Base-by-base conservation (phyloP, 371 early-diverging fungal genomes). In the Circinella umbellata region DNA sequence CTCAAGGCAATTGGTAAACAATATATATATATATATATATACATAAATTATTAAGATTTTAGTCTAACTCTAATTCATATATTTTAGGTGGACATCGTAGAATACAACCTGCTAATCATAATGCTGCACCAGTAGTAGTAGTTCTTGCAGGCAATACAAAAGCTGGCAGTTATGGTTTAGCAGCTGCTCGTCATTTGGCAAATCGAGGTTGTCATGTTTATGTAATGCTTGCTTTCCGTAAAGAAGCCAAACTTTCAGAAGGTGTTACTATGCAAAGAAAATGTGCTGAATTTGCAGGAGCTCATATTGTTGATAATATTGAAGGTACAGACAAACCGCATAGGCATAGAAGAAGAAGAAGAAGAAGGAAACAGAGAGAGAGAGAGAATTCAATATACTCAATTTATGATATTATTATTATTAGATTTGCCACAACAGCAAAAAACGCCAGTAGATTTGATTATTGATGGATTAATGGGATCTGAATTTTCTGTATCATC, bases 391-490 rank as follows among this genome's bases (percentile, higher is more conserved):
- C 3, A 42, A 42, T 6, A 42, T 42, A 42, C 6, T 11, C 11
- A 6, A 42, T 42, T 6, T 9, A 9, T 42, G 42, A 42, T 9
- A 42, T 42, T 9, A 6, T 46, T 15, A 17, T 36, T 59, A 46
- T 48, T 46, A 73, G 72, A 88, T 42, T 71, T 90, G 8, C 88
- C 89, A 10, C 79, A 87, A 39, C 82, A 76, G 51, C 70, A 80
- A 4, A 82, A 85, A 6, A 83, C 80, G 7, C 92, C 92, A 11
- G 91, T 93, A 10, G 95, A 95, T 73, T 67, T 93, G 15, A 92
- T 95, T 67, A 84, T 95, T 59, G 95, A 95, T 75, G 90, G 87
- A 0, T 72, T 95, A 64, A 76, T 93, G 51, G 94, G 94, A 2
- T 76, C 86, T 17, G 82, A 87, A 59, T 82, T 83, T 35, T 81